Conservation (phyloP, 441 rosid genomes). For the Corymbia citriodora region DNA sequence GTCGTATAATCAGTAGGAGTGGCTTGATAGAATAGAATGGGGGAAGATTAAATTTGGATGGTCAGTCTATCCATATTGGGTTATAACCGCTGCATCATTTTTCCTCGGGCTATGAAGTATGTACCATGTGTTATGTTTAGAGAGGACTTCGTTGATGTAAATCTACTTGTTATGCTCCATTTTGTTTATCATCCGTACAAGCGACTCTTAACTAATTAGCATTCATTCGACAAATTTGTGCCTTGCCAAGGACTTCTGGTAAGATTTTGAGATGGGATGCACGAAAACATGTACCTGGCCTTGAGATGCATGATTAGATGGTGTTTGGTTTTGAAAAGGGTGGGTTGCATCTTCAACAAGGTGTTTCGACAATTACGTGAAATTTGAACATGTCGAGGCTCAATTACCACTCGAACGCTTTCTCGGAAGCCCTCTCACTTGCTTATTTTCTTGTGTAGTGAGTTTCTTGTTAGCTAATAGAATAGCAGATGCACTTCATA, state of each 20-base stretch:
- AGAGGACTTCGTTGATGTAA: neutral
- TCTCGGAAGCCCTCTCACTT: neutral
- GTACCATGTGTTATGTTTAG: neutral
- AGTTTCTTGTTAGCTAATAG: neutral
- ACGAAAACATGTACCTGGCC: neutral
- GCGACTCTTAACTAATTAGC: neutral
- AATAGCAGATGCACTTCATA: neutral
- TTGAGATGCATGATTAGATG: neutral
- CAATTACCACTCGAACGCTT: neutral
- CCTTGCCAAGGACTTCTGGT: neutral
- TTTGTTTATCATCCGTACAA: neutral
- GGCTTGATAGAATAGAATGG: neutral
- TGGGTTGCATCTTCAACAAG: neutral
- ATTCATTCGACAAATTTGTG: neutral
- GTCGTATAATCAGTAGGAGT: neutral
- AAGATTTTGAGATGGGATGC: neutral
- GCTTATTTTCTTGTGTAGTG: neutral
- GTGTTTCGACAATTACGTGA: neutral
- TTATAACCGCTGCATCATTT: neutral
- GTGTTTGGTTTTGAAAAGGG: neutral
- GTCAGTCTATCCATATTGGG: neutral
- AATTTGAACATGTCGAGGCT: neutral
- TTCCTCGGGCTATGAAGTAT: neutral
- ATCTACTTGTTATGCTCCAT: neutral
- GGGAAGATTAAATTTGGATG: neutral